A percentile compares a stretch with the other conserved stretches of the same genome.
phyloP scores from a whole-genome alignment of 108 stramenopile genomes.

The Chaetoceros muelleri region DNA sequence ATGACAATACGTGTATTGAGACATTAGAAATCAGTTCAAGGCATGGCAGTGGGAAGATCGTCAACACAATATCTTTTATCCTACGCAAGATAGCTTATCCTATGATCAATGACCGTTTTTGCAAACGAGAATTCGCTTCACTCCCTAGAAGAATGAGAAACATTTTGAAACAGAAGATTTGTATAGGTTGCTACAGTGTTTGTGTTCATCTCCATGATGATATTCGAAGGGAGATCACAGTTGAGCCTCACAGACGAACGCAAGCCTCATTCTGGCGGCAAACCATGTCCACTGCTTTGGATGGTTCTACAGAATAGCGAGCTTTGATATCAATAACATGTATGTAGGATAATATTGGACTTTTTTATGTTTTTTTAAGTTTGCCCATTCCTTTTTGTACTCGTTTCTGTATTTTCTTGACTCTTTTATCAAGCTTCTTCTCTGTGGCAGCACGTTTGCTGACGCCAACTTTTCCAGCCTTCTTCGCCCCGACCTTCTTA shows the following conservation, averaged over 20 bases:
- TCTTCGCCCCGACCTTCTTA: conserved; percentile 8
- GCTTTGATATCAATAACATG: not conserved
- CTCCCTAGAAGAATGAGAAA: conserved; percentile 48
- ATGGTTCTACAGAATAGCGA: not conserved
- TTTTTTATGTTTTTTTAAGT: conserved; percentile 26
- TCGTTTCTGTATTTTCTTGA: conserved; percentile 67
- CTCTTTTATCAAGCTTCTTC: conserved; percentile 48
- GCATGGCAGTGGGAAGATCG: conserved; percentile 17
- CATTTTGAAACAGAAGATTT: conserved; percentile 46
- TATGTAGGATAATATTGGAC: too few species aligned
- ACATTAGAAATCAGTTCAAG: conserved; percentile 13
- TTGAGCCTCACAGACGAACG: not conserved
- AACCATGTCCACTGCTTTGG: not conserved
- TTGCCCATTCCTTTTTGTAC: conserved; percentile 71
- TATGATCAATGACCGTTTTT: conserved; percentile 54
- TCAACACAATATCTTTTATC: conserved; percentile 23
- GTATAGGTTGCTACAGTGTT: conserved; percentile 36
- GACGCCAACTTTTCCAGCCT: conserved; percentile 28
- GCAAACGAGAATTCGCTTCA: conserved; percentile 25
- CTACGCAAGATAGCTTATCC: conserved; percentile 43
- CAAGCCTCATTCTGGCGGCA: not conserved
- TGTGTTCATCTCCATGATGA: conserved; percentile 11
- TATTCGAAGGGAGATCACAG: not conserved
- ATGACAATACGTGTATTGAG: conserved; percentile 2
- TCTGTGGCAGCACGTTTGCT: conserved; percentile 61